These are phyloP conservation scores for Ophiobolus disseminans DNA, from an alignment of 2,329 filamentous ascomycete genomes.

Conservation along the genomic window DNA sequence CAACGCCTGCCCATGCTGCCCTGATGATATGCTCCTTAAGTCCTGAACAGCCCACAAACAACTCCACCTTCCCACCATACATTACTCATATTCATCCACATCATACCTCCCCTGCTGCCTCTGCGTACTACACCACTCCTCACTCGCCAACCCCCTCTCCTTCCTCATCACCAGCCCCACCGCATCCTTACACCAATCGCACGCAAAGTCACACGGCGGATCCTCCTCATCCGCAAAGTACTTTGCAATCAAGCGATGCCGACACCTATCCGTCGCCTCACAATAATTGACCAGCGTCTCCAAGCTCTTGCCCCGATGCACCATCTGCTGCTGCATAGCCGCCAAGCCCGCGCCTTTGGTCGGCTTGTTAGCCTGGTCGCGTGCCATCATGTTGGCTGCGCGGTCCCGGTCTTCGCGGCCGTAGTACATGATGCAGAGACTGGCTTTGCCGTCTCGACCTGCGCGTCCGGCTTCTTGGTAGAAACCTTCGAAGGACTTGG, in stretches of 20 bases:
- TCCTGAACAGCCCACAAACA: background rate
- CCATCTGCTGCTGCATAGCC: slow-evolving; percentile 46
- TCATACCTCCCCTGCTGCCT: slow-evolving; percentile 53
- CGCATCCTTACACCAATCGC: slow-evolving; percentile 58
- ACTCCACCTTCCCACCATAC: background rate
- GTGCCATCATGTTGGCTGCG: slow-evolving; percentile 62
- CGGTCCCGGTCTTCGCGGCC: slow-evolving; percentile 85
- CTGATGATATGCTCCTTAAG: background rate
- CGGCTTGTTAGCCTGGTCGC: slow-evolving; percentile 59
- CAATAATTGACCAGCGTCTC: slow-evolving; percentile 77
- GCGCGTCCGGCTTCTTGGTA: slow-evolving; percentile 95
- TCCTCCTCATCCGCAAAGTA: slow-evolving; percentile 48
- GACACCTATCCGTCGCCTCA: slow-evolving; percentile 74
- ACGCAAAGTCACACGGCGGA: slow-evolving; percentile 55
- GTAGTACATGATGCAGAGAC: slow-evolving; percentile 89
- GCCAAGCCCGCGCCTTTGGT: slow-evolving; percentile 49
- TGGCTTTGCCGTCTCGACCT: slow-evolving; percentile 86
- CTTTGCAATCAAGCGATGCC: slow-evolving; percentile 62
- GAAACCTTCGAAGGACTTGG: slow-evolving; percentile 93
- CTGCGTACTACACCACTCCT: slow-evolving; percentile 59
- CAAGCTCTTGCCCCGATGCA: slow-evolving; percentile 53
- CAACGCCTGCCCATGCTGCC: background rate
- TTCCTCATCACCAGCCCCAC: slow-evolving; percentile 52
- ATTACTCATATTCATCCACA: slow-evolving; percentile 46
- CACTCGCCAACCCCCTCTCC: slow-evolving; percentile 53